Evolutionary conservation across 73 alveolate genomes (phyloP).

Genomic region (Diophrys sp.): DNA sequence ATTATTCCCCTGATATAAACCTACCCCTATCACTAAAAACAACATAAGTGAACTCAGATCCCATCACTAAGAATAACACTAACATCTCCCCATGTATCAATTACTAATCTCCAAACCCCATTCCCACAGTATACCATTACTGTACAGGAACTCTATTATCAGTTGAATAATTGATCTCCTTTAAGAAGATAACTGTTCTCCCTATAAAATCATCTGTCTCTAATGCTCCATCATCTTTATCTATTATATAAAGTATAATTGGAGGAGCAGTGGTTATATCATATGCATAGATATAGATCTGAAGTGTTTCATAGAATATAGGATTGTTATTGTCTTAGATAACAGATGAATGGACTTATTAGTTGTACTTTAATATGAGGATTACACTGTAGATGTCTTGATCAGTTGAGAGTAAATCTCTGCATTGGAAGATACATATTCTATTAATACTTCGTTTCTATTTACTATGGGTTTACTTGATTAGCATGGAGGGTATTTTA

Average conservation of each 20-base stretch:
- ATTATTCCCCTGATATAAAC: slow-evolving; percentile 49
- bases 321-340: slow-evolving; percentile 65
- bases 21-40: slow-evolving; percentile 18
- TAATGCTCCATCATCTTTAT: slow-evolving; percentile 37
- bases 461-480: too few relatives aligned
- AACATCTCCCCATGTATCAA: slow-evolving; percentile 74
- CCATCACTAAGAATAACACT: slow-evolving; percentile 60
- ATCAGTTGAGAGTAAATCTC: too few relatives aligned
- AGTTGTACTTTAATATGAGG: slow-evolving; percentile 49
- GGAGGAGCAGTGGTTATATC: slow-evolving; percentile 59
- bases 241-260: slow-evolving; percentile 45
- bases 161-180: slow-evolving; percentile 20
- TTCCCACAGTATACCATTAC: slow-evolving; percentile 69
- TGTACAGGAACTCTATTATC: slow-evolving; percentile 54
- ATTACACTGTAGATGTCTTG: slow-evolving; percentile 65
- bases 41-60: slow-evolving; percentile 27
- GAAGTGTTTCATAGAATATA: slow-evolving; percentile 57
- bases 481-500: too few relatives aligned
- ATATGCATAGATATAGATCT: slow-evolving; percentile 21
- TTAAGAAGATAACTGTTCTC: slow-evolving; percentile 24
- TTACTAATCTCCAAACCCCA: slow-evolving; percentile 52
- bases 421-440: too few relatives aligned
- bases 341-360: slow-evolving; percentile 7
- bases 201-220: slow-evolving; percentile 56
- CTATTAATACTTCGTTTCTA: too few relatives aligned